Conservation (phyloP, 202 grass and related monocot genomes). For the Bolboschoenoplectus hybrid region DNA sequence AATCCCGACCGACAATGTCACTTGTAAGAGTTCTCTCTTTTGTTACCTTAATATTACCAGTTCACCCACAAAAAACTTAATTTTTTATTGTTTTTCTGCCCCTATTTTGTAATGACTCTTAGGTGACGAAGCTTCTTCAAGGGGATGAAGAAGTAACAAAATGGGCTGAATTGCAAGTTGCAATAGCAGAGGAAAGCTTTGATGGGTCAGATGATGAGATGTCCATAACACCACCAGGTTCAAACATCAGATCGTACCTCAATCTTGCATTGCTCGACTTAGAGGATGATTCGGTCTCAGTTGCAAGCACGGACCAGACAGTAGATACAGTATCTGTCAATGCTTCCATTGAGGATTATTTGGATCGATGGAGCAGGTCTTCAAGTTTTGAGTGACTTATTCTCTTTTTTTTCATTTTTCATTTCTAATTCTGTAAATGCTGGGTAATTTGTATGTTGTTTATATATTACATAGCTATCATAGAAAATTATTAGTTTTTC, state of each 20-base stretch:
- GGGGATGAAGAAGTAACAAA: slow-evolving; percentile 64
- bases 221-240: slow-evolving; percentile 12
- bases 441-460: slow-evolving; percentile 24
- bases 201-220: slow-evolving; percentile 65
- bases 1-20: slow-evolving; percentile 63
- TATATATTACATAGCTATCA: slow-evolving; percentile 17
- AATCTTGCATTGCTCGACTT: slow-evolving; percentile 80
- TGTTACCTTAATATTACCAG: neutral
- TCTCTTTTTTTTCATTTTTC: neutral
- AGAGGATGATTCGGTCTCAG: slow-evolving; percentile 73
- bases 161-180: slow-evolving; percentile 56
- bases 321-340: slow-evolving; percentile 44
- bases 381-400: slow-evolving; percentile 70
- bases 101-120: neutral
- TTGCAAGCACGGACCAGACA: slow-evolving; percentile 72
- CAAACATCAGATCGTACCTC: slow-evolving; percentile 77
- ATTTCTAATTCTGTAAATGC: slow-evolving; percentile 24
- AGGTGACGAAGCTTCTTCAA: slow-evolving; percentile 75
- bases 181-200: slow-evolving; percentile 34
- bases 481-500: neutral
- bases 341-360: slow-evolving; percentile 74
- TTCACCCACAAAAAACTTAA: neutral
- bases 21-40: slow-evolving; percentile 55
- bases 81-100: neutral
- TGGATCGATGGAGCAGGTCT: slow-evolving; percentile 69